Conservation (phyloP, 495 filamentous ascomycete genomes). For the Talaromyces thailandensis region DNA sequence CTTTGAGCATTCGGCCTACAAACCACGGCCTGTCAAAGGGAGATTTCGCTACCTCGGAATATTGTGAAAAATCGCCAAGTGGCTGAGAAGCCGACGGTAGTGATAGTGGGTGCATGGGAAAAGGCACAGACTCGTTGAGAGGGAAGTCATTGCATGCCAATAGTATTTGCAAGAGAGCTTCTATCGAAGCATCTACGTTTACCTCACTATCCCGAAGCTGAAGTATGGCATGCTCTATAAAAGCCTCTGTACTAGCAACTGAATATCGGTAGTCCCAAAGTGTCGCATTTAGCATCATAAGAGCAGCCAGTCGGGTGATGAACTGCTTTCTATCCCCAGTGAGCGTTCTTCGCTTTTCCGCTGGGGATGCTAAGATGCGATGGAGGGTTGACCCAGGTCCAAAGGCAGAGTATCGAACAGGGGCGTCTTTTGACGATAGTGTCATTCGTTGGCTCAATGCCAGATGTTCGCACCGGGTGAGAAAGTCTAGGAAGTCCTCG, state of each 20-base stretch:
- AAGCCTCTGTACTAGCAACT: constrained; percentile 14
- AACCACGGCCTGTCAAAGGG: constrained; percentile 31
- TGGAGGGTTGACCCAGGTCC: constrained; percentile 16
- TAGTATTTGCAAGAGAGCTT: constrained; percentile 32
- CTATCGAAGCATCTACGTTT: constrained; percentile 25
- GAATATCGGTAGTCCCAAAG: constrained; percentile 34
- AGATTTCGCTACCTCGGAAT: constrained; percentile 16
- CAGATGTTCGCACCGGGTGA: constrained; percentile 28
- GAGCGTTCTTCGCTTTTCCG: constrained; percentile 19
- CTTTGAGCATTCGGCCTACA: constrained; percentile 31
- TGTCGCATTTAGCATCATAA: constrained; percentile 30
- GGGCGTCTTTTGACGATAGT: constrained; percentile 5
- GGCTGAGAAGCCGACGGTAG: background rate
- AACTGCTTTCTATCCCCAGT: constrained; percentile 29
- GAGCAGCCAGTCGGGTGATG: constrained; percentile 20
- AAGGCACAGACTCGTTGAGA: background rate
- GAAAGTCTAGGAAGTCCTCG: constrained; percentile 29
- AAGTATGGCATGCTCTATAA: constrained; percentile 22
- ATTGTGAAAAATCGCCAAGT: constrained; percentile 22
- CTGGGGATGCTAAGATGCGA: constrained; percentile 23
- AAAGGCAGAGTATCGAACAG: constrained; percentile 20
- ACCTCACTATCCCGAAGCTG: constrained; percentile 27
- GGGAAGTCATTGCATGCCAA: constrained; percentile 25
- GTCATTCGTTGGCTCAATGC: constrained; percentile 18
- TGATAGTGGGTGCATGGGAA: background rate